Evolutionary conservation across 768 basidiomycete species (phyloP).

Genomic region (Kwoniella dejecticola): DNA sequence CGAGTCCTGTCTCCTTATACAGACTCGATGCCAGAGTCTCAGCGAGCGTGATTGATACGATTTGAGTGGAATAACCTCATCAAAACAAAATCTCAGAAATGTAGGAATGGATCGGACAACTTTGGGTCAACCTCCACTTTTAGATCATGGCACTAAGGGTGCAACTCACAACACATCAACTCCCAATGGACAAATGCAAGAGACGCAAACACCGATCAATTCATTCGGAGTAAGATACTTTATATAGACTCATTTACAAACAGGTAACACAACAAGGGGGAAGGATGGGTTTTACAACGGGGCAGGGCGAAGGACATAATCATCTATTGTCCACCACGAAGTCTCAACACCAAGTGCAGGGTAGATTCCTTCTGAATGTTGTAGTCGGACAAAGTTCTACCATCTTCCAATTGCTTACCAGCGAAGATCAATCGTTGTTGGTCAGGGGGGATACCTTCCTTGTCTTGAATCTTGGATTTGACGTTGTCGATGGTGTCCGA

Average conservation of each 20-base stretch:
- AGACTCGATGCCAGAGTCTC: background rate
- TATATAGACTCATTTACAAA: constrained; percentile 4
- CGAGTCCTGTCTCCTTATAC: background rate
- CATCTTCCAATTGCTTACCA: constrained; percentile 53
- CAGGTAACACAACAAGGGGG: background rate
- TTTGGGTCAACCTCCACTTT: constrained; percentile 10
- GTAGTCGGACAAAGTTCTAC: constrained; percentile 49
- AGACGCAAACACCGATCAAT: too few species aligned
- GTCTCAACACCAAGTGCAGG: constrained; percentile 92
- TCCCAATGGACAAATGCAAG: too few species aligned
- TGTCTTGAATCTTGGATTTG: constrained; percentile 54
- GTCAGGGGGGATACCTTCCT: constrained; percentile 54
- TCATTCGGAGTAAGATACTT: too few species aligned
- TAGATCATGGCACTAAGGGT: too few species aligned
- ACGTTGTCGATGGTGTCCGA: constrained; percentile 53
- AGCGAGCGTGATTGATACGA: too few species aligned
- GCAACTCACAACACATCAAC: too few species aligned
- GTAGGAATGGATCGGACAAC: constrained; percentile 2
- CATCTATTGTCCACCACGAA: constrained; percentile 92
- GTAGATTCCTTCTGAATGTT: constrained; percentile 95
- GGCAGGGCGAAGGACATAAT: background rate
- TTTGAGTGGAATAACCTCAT: background rate
- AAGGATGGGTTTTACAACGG: constrained; percentile 5
- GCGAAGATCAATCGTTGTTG: constrained; percentile 54
- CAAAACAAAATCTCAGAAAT: background rate